Evolutionary conservation across 805 yeast species (phyloP).

Genomic region (Hanseniaspora hatyaiensis): DNA sequence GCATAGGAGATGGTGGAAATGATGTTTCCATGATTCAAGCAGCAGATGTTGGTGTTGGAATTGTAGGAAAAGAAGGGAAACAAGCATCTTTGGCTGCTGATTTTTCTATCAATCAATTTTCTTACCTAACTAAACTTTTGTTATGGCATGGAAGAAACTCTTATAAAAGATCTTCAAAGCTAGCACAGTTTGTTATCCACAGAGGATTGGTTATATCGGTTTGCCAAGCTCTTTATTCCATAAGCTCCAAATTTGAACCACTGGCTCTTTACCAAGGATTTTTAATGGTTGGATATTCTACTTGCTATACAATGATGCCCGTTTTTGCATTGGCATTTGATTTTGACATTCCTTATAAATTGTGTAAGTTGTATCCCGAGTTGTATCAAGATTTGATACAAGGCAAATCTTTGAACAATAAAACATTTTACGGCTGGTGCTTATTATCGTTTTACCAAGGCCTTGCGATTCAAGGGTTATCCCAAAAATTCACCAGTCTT

Average conservation of each 20-base stretch:
- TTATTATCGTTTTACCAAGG: constrained; percentile 88
- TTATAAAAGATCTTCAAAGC: constrained; percentile 86
- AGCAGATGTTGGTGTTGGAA: constrained; percentile 98
- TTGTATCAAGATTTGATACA: constrained; percentile 81
- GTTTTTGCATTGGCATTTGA: constrained; percentile 88
- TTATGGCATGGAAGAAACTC: constrained; percentile 98
- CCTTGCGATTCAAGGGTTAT: constrained; percentile 62
- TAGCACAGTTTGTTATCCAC: constrained; percentile 92
- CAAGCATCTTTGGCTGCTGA: constrained; percentile 97
- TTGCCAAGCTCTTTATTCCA: constrained; percentile 87
- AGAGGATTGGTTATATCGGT: constrained; percentile 89
- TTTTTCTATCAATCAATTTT: constrained; percentile 84
- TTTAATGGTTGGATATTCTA: constrained; percentile 97
- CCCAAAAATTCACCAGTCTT: constrained; percentile 67
- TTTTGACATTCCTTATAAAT: constrained; percentile 77
- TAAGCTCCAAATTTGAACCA: constrained; percentile 81
- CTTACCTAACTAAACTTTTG: constrained; percentile 70
- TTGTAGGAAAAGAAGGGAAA: constrained; percentile 95
- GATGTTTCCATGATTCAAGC: constrained; percentile 98
- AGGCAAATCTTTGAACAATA: constrained; percentile 75
- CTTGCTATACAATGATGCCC: constrained; percentile 95
- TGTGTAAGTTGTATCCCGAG: constrained; percentile 87
- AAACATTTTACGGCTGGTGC: constrained; percentile 86
- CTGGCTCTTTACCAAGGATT: constrained; percentile 90
- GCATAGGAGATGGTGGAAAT: constrained; percentile 99